Base-by-base conservation (phyloP, 345 rosid genomes). In the Populus nigra region DNA sequence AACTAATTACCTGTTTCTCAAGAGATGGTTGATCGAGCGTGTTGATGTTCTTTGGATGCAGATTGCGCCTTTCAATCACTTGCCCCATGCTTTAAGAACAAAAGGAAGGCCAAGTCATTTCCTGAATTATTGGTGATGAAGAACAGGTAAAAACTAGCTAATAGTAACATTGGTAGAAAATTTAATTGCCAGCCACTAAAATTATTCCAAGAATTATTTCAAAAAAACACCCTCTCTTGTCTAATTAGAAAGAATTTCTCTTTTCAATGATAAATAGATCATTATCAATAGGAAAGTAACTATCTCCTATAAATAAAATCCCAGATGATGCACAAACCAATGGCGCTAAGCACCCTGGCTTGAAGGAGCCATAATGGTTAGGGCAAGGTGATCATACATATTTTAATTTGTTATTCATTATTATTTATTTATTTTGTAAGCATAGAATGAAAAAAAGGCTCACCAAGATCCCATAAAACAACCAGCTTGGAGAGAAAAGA, bases 21-120 rank as follows among this genome's bases (percentile, higher is more conserved):
- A 77, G 81, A 68, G 85, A 81, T n/a, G 85, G 85, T 43, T 43
- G 85, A 9, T 66, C 80, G 27, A 72, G 38, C 77, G 43, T 75
- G 71, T 57, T 39, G 22, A 65, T 72, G 57, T 65, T 79, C 75
- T 72, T 72, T 7, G 76, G 33, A 68, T 78, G 79, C 47, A 83
- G 39, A 62, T 59, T 79, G 55, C 73, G 76, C 68, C 80, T 83
- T 69, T 83, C 85, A 72, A 87, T 74, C 74, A 81, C 83, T 71
- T 79, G 83, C 65, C 69, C 55, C 79, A 79, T 45, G 67, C 89
- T 87, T 74, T 43, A 69, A 76, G 5, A 68, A 23, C 2, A 38
- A 73, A 55, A 61, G 2, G 7, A 15, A 50, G 55, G 22, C 55
- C 22, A 50, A 17, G 55, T 50, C 53, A 47, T 50, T 17, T 50